A percentile compares a stretch with the other conserved stretches of the same genome.
Evolutionary conservation across 345 rosid genomes (phyloP).

Genomic region (Melaleuca alternifolia): DNA sequence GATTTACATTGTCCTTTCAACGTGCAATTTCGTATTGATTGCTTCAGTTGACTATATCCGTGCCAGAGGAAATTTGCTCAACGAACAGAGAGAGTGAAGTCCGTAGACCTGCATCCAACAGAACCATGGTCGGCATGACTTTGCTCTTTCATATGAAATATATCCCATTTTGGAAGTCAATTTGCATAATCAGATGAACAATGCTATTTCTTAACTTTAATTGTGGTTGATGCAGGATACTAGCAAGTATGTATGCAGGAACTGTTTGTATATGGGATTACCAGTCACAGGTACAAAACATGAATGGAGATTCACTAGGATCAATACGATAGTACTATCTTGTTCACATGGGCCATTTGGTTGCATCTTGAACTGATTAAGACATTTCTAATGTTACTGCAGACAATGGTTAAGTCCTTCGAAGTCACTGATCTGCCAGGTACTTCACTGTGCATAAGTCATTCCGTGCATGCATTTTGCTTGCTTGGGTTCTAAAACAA

Average conservation of each 20-base stretch:
- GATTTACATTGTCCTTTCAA: not conserved
- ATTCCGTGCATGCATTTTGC: not conserved
- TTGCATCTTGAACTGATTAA: not conserved
- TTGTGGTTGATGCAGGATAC: constrained; percentile 25
- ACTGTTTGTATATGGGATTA: constrained; percentile 46
- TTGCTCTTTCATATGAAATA: not conserved
- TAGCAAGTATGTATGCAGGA: constrained; percentile 41
- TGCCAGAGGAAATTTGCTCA: constrained; percentile 45
- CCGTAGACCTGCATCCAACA: constrained; percentile 43
- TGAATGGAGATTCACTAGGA: not conserved
- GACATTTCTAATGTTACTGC: constrained; percentile 5
- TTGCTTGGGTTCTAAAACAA: not conserved
- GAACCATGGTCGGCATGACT: constrained; percentile 36
- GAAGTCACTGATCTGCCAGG: constrained; percentile 93
- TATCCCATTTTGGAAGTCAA: not conserved
- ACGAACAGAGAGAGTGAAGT: constrained; percentile 46
- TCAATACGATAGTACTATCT: not conserved
- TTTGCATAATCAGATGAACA: not conserved
- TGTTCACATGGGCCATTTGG: not conserved
- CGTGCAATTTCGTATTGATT: not conserved
- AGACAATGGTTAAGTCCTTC: constrained; percentile 82
- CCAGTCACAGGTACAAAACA: constrained; percentile 73
- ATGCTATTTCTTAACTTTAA: not conserved
- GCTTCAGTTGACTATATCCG: not conserved
- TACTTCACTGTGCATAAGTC: constrained; percentile 1